phyloP scores from a whole-genome alignment of 768 basidiomycete species.

The Aureoboletus auriporus region DNA sequence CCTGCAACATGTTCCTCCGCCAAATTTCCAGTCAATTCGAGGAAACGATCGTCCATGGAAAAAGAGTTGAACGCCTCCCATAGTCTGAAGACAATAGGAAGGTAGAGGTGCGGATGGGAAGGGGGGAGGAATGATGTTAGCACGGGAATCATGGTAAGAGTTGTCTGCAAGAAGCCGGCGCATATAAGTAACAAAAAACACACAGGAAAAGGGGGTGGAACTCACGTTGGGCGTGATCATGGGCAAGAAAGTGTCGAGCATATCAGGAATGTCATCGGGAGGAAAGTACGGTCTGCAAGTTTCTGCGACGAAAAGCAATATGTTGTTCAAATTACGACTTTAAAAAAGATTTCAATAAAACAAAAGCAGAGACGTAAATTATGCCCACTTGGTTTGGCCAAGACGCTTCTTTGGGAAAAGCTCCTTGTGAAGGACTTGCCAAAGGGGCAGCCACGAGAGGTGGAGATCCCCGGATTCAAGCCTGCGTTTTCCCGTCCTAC shows the following conservation, averaged over 20 bases:
- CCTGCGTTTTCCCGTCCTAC: constrained; percentile 65
- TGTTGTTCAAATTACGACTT: constrained; percentile 65
- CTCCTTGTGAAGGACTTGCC: constrained; percentile 69
- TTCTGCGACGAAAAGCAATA: constrained; percentile 71
- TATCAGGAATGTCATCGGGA: constrained; percentile 57
- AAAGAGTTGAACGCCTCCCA: constrained; percentile 80
- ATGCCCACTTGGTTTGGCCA: constrained; percentile 54
- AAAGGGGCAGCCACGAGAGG: constrained; percentile 74
- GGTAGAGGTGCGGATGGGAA: constrained; percentile 59
- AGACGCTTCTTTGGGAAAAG: constrained; percentile 67
- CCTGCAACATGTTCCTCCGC: constrained; percentile 74
- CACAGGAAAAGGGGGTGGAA: background rate
- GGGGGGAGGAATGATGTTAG: constrained; percentile 76
- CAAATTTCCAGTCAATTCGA: constrained; percentile 66
- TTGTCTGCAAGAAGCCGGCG: constrained; percentile 40
- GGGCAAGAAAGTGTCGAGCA: constrained; percentile 71
- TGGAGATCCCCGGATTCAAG: constrained; percentile 64
- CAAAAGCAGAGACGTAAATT: background rate
- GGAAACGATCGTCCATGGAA: constrained; percentile 67
- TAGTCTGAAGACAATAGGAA: constrained; percentile 67
- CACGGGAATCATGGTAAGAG: constrained; percentile 70
- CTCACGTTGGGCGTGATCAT: constrained; percentile 67
- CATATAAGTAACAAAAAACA: background rate
- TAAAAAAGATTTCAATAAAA: constrained; percentile 5
- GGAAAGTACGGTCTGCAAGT: constrained; percentile 69